A percentile compares a stretch with the other conserved stretches of the same genome.
Evolutionary conservation across 2,329 filamentous ascomycete species (phyloP).

Genomic region (Aspergillus proliferans): DNA sequence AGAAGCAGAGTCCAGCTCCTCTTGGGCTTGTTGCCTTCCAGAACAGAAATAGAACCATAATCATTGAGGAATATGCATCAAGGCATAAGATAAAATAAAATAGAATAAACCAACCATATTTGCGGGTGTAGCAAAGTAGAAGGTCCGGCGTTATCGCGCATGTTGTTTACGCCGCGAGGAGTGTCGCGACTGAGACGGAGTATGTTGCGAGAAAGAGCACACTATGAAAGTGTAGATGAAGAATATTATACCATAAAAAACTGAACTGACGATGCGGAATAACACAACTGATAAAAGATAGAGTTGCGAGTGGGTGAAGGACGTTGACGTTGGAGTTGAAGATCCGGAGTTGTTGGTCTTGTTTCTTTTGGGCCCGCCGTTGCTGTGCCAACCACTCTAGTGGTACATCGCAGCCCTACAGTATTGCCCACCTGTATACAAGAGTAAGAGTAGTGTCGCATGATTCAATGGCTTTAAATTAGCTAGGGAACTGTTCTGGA

Average conservation of each 20-base stretch:
- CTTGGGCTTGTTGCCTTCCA: neutral
- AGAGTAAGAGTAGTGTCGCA: too few species aligned
- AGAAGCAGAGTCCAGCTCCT: neutral
- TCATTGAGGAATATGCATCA: neutral
- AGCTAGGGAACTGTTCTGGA: too few species aligned
- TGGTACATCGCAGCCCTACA: neutral
- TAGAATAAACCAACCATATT: conserved; percentile 5
- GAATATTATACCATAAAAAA: conserved; percentile 1
- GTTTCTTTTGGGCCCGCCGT: conserved; percentile 4
- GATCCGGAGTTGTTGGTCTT: conserved; percentile 1
- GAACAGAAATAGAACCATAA: neutral
- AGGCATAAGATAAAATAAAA: conserved; percentile 1
- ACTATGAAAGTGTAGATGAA: neutral
- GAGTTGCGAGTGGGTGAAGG: neutral
- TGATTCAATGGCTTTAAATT: too few species aligned
- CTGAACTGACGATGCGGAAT: neutral
- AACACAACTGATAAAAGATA: neutral
- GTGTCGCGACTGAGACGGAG: conserved; percentile 1
- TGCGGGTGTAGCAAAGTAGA: neutral
- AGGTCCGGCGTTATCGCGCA: conserved; percentile 5
- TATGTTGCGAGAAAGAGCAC: neutral
- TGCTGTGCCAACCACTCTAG: conserved; percentile 17
- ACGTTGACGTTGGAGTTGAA: neutral
- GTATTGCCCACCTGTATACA: neutral
- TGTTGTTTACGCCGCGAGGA: conserved; percentile 5